Evolutionary conservation across 140 eudicot genomes (phyloP), one percentile per base, ranked within the genome.

Genomic region (Senecio squalidus): DNA sequence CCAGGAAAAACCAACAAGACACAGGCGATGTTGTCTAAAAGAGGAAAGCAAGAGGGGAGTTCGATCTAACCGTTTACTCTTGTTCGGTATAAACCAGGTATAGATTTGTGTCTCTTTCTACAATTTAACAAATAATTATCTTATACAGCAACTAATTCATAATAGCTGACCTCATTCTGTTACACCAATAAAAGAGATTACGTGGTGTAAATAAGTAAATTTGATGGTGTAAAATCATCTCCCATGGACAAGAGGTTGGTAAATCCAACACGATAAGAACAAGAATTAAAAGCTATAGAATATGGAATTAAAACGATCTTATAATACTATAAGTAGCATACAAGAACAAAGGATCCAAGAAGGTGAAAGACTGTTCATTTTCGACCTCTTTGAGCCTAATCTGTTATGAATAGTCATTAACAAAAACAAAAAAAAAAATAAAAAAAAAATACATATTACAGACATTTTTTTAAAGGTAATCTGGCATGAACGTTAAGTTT

Each of bases 11-110:
- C 27, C n/a, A 39, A 43, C 3, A 2, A 40, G 39, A 26, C n/a
- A 38, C 27, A 29, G 71, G 70, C 68, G 78, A 67, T 58, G 39
- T 34, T 58, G 31, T 40, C 82, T 44, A 36, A 36, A 11, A 36
- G 14, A 36, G 16, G 43, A 36, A 36, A 36, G 4, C 14, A 36
- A 15, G 43, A 36, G n/a, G n/a, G n/a, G n/a, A n/a, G n/a, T n/a
- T n/a, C n/a, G n/a, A 36, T 57, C 13, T 57, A 57, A 57, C 34
- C 63, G 49, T 36, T 57, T 57, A 30, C 28, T 31, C n/a, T 52
- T 70, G 41, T 18, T 69, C 68, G 75, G 77, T 59, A 39, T 60
- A 47, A 69, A 78, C 77, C 68, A 75, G 60, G 80, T 55, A 56
- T 60, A 50, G 14, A 36, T 50, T 50, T 53, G 23, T n/a, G 5